Evolutionary conservation across 2,329 filamentous ascomycete genomes (phyloP), one percentile per base, ranked within the genome.

Genomic region (Penicillium expansum): DNA sequence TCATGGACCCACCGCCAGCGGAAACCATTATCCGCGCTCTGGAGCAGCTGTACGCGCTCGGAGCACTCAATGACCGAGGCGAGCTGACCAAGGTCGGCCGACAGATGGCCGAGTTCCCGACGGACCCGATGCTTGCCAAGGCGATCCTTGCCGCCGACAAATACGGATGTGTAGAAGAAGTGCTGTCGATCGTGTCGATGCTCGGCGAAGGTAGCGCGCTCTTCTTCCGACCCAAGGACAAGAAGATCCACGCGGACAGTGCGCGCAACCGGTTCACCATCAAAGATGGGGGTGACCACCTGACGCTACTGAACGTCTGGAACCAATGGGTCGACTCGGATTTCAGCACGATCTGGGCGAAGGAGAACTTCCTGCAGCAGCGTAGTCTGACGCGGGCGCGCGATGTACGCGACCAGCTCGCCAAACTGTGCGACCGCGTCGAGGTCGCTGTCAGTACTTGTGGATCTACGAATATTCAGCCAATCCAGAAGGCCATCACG

Each of bases 201-300:
- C 83, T 97, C 0, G 86, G 89, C 59, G 94, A 97, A 76, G 86
- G 90, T 1, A 91, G 88, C 4, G 88, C 92, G 0, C 83, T 99
- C 5, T 99, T 97, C 80, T 96, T 95, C 82, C 84, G 92, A 0
- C 92, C 94, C 20, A 96, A 97, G 71, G 92, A 99, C 77, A 97
- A 97, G 80, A 96, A 96, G 73, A 88, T 97, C 29, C 91, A 97
- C 69, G 94, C 94, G 13, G 93, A 99, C 73, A 91, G 89, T 60
- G 94, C 94, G 0, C 86, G 92, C 14, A 88, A 89, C 35, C 86
- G 93, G 1, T 97, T 97, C 76, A 96, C 91, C 0, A 81, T 93
- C 71, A 91, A 91, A 66, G 92, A 95, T 59, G 92, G 92, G 35
- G 94, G 94, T 41, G 94, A 99, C 71, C 90, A 96, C 67, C 72